Conservation (phyloP, 305 asterid species). For the Fraxinus baroniana region DNA sequence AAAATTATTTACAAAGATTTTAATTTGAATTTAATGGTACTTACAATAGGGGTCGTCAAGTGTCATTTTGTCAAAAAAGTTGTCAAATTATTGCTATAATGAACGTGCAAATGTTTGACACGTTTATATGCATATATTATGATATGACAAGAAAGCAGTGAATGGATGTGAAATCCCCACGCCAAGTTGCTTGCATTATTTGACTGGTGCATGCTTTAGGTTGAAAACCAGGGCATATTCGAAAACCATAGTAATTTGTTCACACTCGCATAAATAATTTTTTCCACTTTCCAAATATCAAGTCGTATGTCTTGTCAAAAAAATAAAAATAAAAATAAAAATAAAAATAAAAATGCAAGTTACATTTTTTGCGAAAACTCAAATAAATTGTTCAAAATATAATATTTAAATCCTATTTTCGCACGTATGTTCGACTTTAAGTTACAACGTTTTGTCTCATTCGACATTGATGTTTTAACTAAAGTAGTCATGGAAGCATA, state of each 20-base stretch:
- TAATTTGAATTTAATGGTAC: too few species aligned
- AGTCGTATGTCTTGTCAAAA: not conserved
- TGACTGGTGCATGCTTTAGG: not conserved
- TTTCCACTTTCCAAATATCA: too few species aligned
- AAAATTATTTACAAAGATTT: too few species aligned
- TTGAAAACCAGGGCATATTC: not conserved
- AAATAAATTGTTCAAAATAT: not conserved
- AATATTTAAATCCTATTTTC: not conserved
- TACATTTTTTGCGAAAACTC: too few species aligned
- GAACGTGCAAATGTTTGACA: constrained; percentile 2
- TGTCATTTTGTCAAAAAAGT: too few species aligned
- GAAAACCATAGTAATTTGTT: not conserved
- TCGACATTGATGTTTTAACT: not conserved
- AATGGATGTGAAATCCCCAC: constrained; percentile 3
- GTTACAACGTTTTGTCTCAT: not conserved
- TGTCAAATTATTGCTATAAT: not conserved
- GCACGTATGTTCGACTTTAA: not conserved
- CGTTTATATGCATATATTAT: constrained; percentile 1
- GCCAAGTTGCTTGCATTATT: not conserved
- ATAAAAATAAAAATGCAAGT: not conserved
- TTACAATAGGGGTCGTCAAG: too few species aligned
- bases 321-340: too few species aligned
- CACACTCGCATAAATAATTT: not conserved
- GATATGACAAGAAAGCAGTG: constrained; percentile 11
- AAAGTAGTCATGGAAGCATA: not conserved